phyloP scores from a whole-genome alignment of 306 rosid genomes.

The Astragalus glycyphyllos region DNA sequence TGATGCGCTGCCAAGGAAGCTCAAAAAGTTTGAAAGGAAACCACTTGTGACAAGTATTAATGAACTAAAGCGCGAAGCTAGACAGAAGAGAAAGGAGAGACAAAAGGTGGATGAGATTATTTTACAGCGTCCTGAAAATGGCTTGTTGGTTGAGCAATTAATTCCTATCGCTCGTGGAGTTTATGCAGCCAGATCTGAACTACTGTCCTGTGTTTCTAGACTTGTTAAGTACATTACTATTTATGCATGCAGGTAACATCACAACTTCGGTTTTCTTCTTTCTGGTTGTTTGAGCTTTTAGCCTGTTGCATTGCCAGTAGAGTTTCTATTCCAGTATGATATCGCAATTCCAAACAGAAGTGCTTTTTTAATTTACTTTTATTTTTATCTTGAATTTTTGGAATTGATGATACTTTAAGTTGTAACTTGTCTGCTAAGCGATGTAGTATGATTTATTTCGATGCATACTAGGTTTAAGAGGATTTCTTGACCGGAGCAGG shows the following conservation, averaged over 20 bases:
- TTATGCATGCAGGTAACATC: slow-evolving; percentile 61
- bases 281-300: slow-evolving; percentile 31
- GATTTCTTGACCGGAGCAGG: slow-evolving; percentile 14
- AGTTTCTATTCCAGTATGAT: slow-evolving; percentile 7
- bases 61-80: slow-evolving; percentile 67
- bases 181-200: slow-evolving; percentile 62
- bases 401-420: background rate
- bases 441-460: slow-evolving; percentile 9
- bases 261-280: background rate
- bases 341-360: background rate
- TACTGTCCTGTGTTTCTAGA: slow-evolving; percentile 56
- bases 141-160: slow-evolving; percentile 59
- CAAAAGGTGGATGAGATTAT: slow-evolving; percentile 52
- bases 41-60: slow-evolving; percentile 58
- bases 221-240: slow-evolving; percentile 50
- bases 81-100: slow-evolving; percentile 60
- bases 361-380: background rate
- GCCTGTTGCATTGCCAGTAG: background rate
- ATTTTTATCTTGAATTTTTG: slow-evolving; percentile 27
- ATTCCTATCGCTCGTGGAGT: slow-evolving; percentile 63
- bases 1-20: slow-evolving; percentile 50
- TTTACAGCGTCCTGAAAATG: slow-evolving; percentile 67
- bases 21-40: slow-evolving; percentile 63
- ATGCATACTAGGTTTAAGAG: slow-evolving; percentile 26
- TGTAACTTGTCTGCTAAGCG: slow-evolving; percentile 6